Evolutionary conservation across 345 rosid genomes (phyloP), one percentile per base, ranked within the genome.

Genomic region (Dovyalis caffra): DNA sequence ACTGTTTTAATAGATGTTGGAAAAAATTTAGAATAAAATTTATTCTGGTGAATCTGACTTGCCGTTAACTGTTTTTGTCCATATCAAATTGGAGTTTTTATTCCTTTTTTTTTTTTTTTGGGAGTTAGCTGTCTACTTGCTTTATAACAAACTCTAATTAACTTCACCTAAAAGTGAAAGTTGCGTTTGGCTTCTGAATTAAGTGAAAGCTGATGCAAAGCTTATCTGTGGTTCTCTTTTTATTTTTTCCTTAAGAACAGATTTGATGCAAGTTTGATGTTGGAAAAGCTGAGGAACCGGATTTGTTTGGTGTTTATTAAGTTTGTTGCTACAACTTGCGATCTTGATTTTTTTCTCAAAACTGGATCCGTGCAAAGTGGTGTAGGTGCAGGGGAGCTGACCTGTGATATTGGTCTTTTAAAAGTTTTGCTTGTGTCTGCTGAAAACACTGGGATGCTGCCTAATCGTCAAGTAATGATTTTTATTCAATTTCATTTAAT

Each of bases 241-340:
- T n/a, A n/a, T n/a, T n/a, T 66, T 45, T 79, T 76, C 73, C 72
- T 78, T 74, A 72, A 32, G 35, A 69, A 72, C 85, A 95, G 98
- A 72, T 95, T 95, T 74, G 86, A 90, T 80, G 94, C 94, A 28
- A 83, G 76, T 64, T 23, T 77, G 74, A 89, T 91, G 96, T 77
- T 93, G 66, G 91, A 91, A 78, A 88, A 84, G 65, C 79, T 93
- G 35, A 84, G 87, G 43, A 82, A 91, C 77, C 79, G 85, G 77
- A 73, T n/a, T n/a, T n/a, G n/a, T n/a, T n/a, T n/a, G n/a, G n/a
- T n/a, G n/a, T n/a, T n/a, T n/a, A n/a, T n/a, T n/a, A n/a, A n/a
- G n/a, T n/a, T n/a, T n/a, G n/a, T n/a, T n/a, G n/a, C n/a, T n/a
- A n/a, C n/a, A n/a, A n/a, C n/a, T n/a, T n/a, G n/a, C n/a, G n/a